These are phyloP conservation scores for Globisporangium radiosum DNA, from an alignment of 352 stramenopile species.

Conservation along the genomic window DNA sequence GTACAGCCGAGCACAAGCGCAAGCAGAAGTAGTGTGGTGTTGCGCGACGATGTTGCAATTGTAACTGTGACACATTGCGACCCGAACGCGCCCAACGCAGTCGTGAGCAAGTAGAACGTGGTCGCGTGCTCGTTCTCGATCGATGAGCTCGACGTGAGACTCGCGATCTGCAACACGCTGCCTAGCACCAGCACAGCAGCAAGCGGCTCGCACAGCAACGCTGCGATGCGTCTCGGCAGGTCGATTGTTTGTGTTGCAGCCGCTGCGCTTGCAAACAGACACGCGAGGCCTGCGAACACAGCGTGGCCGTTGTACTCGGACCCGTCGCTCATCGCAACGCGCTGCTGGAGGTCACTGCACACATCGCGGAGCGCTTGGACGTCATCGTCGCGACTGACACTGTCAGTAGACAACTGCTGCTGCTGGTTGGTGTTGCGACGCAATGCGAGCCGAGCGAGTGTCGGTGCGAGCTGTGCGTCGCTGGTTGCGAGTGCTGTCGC, in stretches of 20 bases:
- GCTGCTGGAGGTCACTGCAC: constrained; percentile 41
- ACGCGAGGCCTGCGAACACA: constrained; percentile 28
- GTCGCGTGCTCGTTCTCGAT: constrained; percentile 89
- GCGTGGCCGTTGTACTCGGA: constrained; percentile 59
- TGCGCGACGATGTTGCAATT: not conserved
- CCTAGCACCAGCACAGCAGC: constrained; percentile 10
- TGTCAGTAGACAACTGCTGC: not conserved
- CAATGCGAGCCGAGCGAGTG: constrained; percentile 14
- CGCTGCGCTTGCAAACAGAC: constrained; percentile 29
- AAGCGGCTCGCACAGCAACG: not conserved
- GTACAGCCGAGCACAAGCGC: constrained; percentile 31
- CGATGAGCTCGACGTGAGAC: constrained; percentile 72
- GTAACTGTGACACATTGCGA: constrained; percentile 12
- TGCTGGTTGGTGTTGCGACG: constrained; percentile 3
- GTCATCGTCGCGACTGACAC: not conserved
- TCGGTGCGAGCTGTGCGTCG: constrained; percentile 22
- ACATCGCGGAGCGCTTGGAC: constrained; percentile 21
- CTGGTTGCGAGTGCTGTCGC: constrained; percentile 17
- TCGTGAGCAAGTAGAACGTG: constrained; percentile 66
- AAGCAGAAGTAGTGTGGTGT: constrained; percentile 11
- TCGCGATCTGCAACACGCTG: constrained; percentile 42
- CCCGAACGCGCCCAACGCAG: constrained; percentile 23
- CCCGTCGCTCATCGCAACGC: constrained; percentile 53
- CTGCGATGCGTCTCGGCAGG: not conserved
- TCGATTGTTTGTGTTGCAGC: constrained; percentile 11